Evolutionary conservation across 2,329 filamentous ascomycete genomes (phyloP).

Genomic region (Chalaropsis thielavioides): DNA sequence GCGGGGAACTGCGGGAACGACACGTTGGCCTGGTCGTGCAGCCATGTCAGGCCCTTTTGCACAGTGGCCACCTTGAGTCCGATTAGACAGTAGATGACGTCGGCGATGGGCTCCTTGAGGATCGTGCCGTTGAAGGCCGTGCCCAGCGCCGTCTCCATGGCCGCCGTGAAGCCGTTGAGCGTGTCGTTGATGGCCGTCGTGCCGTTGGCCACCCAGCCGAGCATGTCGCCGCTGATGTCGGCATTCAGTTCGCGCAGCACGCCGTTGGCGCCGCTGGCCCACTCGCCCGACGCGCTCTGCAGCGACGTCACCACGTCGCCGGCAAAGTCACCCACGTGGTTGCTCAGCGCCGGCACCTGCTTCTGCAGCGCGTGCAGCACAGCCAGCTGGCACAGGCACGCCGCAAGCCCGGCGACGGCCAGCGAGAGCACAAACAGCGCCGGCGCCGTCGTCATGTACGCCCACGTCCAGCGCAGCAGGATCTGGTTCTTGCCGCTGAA

Average conservation of each 20-base stretch:
- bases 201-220: conserved; percentile 75
- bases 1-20: conserved; percentile 63
- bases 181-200: conserved; percentile 75
- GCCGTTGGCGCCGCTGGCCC: conserved; percentile 62
- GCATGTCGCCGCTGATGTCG: conserved; percentile 69
- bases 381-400: conserved; percentile 68
- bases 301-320: conserved; percentile 61
- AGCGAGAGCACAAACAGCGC: conserved; percentile 79
- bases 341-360: conserved; percentile 59
- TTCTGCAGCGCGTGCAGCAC: conserved; percentile 60
- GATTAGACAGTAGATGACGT: conserved; percentile 76
- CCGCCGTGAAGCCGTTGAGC: conserved; percentile 64
- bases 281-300: conserved; percentile 56
- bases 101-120: conserved; percentile 61
- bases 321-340: conserved; percentile 65
- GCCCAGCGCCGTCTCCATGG: conserved; percentile 61
- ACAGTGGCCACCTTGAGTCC: conserved; percentile 73
- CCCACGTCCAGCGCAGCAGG: conserved; percentile 66
- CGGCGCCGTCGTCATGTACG: conserved; percentile 72
- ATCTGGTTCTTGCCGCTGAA: conserved; percentile 51
- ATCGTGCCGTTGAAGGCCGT: conserved; percentile 68
- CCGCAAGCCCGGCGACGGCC: conserved; percentile 65
- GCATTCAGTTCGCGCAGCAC: conserved; percentile 56
- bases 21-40: conserved; percentile 72
- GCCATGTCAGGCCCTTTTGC: conserved; percentile 85